These are phyloP conservation scores for Paracoccidioides lutzii DNA, from an alignment of 2,329 filamentous ascomycete species.

Conservation along the genomic window DNA sequence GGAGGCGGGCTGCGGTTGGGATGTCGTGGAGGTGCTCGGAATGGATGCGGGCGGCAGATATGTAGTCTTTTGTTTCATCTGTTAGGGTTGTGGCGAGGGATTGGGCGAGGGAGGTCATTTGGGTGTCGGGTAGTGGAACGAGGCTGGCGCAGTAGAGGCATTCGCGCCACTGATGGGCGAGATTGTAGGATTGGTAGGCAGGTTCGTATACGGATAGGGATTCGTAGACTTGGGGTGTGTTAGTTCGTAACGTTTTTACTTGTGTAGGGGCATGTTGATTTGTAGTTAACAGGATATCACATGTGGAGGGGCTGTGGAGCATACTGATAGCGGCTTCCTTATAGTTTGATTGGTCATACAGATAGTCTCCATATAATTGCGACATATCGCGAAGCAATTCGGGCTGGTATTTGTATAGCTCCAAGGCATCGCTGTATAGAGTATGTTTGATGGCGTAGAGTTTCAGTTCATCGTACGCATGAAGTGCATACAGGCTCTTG, in stretches of 20 bases:
- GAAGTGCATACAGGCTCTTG: conserved; percentile 57
- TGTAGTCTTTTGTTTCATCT: conserved; percentile 69
- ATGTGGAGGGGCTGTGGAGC: conserved; percentile 4
- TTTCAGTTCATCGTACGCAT: conserved; percentile 64
- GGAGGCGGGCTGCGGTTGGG: conserved; percentile 55
- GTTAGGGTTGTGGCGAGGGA: conserved; percentile 64
- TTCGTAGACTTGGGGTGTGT: conserved; percentile 53
- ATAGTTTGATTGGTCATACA: conserved; percentile 62
- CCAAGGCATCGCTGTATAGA: conserved; percentile 65
- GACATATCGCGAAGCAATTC: conserved; percentile 56
- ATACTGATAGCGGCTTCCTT: conserved; percentile 66
- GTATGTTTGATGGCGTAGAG: conserved; percentile 65
- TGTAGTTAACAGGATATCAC: background rate
- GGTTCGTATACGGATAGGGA: conserved; percentile 61
- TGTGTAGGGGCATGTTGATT: background rate
- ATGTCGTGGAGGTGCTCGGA: conserved; percentile 67
- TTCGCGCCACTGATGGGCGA: conserved; percentile 82
- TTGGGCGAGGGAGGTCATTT: conserved; percentile 55
- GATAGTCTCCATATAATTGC: conserved; percentile 62
- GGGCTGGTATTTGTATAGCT: conserved; percentile 70
- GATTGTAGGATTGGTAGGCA: conserved; percentile 72
- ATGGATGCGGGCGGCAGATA: conserved; percentile 64
- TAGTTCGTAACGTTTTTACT: background rate
- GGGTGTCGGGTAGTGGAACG: conserved; percentile 46
- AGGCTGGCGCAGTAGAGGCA: conserved; percentile 67